Base-by-base conservation (phyloP, 73 alveolate species). In the Paramecium sexaurelia region DNA sequence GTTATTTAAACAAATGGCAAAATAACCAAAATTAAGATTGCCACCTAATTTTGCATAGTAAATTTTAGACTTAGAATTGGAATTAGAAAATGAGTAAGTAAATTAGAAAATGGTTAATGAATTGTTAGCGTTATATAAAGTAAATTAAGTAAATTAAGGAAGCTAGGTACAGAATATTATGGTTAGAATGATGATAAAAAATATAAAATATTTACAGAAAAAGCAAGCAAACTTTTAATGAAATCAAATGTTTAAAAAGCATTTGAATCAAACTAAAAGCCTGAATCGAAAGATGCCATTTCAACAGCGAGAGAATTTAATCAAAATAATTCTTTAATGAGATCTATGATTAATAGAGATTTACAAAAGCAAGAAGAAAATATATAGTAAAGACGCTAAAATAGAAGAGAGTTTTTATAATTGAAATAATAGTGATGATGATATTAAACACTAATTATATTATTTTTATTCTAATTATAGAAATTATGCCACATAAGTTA, bases 41-140 rank as follows among this genome's bases (percentile, higher is more conserved):
- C 86, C 86, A 8, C 19, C 37, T 19, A 36, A 71, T 71, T 71
- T 71, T 71, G 86, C 86, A 11, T 36, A 71, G 35, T 32, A 71
- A 35, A 27, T 71, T 11, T 37, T 71, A 35, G 55, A 71, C 56
- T 17, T 71, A 71, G 86, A 71, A 71, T 37, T 71, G 35, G 86
- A 71, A 71, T 71, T 32, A 13, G 86, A 71, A 40, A 37, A 33
- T 35, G 57, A 32, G 15, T 22, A 71, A 13, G 56, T 71, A 1
- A 71, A 37, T 71, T 33, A 71, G 19, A 71, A 71, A 35, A 71
- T 71, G 55, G 86, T 71, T 32, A n/a, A 71, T 71, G 37, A 71
- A 32, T 35, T 71, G 39, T 24, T 57, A 27, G 39, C 41, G 5
- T 24, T 57, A 9, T 57, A 57, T 57, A 57, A 57, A 57, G 82